Evolutionary conservation across 345 rosid genomes (phyloP).

Genomic region (Balakata baccata): DNA sequence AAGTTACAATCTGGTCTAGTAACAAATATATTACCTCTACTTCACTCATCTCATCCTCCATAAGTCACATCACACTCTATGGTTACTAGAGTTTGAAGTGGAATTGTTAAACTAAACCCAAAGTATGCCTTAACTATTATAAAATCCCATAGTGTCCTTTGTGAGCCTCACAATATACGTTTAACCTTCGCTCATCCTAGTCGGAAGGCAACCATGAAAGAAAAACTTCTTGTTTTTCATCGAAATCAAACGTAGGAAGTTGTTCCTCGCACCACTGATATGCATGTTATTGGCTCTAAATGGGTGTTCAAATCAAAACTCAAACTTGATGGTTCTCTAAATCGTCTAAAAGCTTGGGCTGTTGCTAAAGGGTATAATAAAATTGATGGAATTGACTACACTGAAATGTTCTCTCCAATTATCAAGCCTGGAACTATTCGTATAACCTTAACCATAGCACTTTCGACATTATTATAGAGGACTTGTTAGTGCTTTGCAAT

Average conservation of each 20-base stretch:
- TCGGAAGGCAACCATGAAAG: background rate
- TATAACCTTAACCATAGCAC: background rate
- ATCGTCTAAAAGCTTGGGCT: background rate
- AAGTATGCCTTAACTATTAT: slow-evolving; percentile 1
- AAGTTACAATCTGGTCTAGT: accelerated
- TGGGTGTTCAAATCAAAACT: background rate
- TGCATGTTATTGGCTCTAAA: background rate
- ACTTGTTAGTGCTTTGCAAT: background rate
- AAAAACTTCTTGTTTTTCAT: background rate
- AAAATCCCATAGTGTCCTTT: background rate
- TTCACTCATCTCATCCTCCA: background rate
- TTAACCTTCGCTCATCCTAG: too few species aligned
- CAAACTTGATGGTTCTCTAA: background rate
- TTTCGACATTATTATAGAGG: background rate
- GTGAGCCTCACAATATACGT: background rate
- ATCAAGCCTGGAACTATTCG: background rate
- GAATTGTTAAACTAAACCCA: background rate
- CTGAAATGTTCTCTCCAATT: background rate
- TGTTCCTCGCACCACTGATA: background rate
- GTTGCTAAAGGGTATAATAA: background rate
- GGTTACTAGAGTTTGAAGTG: background rate
- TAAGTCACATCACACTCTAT: background rate
- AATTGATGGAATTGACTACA: background rate
- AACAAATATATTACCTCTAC: background rate
- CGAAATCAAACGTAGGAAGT: background rate